Base-by-base conservation (phyloP, 768 basidiomycete species). In the Ephemerocybe angulata region DNA sequence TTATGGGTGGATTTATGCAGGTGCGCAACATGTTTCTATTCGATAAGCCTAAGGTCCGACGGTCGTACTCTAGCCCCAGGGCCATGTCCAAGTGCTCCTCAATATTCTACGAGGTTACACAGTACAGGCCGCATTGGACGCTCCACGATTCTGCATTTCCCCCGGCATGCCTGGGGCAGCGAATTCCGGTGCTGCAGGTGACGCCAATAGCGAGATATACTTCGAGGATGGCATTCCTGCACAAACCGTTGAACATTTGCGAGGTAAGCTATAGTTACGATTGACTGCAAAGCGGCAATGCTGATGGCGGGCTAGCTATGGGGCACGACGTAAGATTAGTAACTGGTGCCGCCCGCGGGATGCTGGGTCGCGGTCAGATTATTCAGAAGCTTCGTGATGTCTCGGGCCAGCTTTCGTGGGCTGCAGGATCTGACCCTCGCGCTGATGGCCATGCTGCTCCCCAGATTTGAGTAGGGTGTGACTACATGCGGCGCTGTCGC, bases 91-190 rank as follows among this genome's bases (percentile, higher is more conserved):
- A 70, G 94, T 98, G 6, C 76, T 98, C 24, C 71, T 98, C 27
- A 97, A 94, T 65, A 81, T 97, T 50, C 79, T 98, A 25, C 82
- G 93, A 43, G 95, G 95, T 2, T 91, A 84, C 68, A 88, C 86
- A 2, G 80, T 85, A 0, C 97, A 99, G 71, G 84, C 90, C 3
- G 90, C 94, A 13, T 81, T 99, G 33, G 96, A 98, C 70, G 88
- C 93, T 0, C 96, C 95, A 8, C 85, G 96, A 13, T 97, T 98
- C 74, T 98, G 95, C 66, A 98, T 98, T 55, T 94, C 93, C 13
- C 83, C 92, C 17, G 90, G 88, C 24, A 79, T 78, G 53, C 88
- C 90, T 0, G 85, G 88, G 58, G 68, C 74, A 73, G 8, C 76
- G 75, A 8, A 67, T 71, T 24, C 27, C 31, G 46, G 27, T n/a